Conservation (phyloP, 495 filamentous ascomycete species). For the Penicillium bovifimosum region DNA sequence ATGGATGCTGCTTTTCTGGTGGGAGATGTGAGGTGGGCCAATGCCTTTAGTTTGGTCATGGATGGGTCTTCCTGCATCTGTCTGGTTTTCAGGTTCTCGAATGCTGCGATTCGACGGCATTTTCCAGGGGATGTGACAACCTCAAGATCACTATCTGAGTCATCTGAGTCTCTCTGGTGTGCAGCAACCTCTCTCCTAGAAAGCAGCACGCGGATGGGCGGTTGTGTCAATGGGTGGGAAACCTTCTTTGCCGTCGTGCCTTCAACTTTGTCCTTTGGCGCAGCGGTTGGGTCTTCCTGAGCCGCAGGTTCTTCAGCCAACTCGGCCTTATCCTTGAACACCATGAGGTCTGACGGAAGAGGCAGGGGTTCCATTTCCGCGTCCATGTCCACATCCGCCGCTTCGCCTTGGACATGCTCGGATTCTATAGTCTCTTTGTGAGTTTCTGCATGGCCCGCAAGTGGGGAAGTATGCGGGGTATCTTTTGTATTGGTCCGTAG, state of each 20-base stretch:
- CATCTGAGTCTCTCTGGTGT: conserved; percentile 44
- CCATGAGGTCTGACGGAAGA: conserved; percentile 17
- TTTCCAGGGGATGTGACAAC: conserved; percentile 47
- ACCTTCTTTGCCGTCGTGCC: conserved; percentile 15
- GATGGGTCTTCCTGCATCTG: conserved; percentile 56
- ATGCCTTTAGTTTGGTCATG: conserved; percentile 60
- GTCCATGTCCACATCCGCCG: not conserved
- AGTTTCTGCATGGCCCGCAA: conserved; percentile 20
- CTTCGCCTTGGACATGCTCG: not conserved
- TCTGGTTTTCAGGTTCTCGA: conserved; percentile 60
- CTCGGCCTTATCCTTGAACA: not conserved
- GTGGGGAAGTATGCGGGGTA: conserved; percentile 49
- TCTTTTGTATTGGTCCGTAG: conserved; percentile 29
- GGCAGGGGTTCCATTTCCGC: conserved; percentile 10
- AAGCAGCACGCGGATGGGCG: conserved; percentile 36
- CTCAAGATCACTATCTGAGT: conserved; percentile 66
- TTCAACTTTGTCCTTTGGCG: not conserved
- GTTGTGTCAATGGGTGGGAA: conserved; percentile 15
- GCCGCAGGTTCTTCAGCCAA: not conserved
- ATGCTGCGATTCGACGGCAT: conserved; percentile 49
- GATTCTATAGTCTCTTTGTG: conserved; percentile 21
- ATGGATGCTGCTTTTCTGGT: conserved; percentile 53
- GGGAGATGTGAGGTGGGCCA: conserved; percentile 69
- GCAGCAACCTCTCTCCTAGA: conserved; percentile 35
- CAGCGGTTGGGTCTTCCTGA: not conserved